phyloP scores from a whole-genome alignment of 1,139 yeast genomes.

The Waltiozyma sp. region DNA sequence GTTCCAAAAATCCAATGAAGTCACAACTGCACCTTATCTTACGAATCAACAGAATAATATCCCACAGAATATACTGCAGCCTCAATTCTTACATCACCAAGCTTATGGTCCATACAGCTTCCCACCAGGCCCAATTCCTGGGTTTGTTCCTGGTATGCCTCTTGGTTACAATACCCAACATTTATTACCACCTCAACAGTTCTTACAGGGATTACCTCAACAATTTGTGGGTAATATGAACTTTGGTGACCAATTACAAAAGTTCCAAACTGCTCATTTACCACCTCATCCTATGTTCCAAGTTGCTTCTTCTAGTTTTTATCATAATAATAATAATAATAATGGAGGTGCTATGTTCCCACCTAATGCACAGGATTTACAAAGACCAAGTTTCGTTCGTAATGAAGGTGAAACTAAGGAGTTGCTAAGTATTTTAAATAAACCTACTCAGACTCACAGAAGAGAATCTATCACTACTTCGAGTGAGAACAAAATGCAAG shows the following conservation, averaged over 20 bases:
- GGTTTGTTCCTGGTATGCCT: background rate
- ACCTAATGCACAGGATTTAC: slow-evolving; percentile 35
- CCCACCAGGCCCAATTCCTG: background rate
- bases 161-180: slow-evolving; percentile 4
- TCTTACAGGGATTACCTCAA: slow-evolving; percentile 2
- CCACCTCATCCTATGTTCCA: slow-evolving; percentile 5
- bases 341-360: slow-evolving; percentile 9
- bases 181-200: slow-evolving; percentile 5
- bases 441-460: slow-evolving; percentile 14
- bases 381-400: slow-evolving; percentile 32
- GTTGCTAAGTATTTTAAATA: slow-evolving; percentile 38
- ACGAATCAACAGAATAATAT: too few species aligned
- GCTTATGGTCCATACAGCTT: slow-evolving; percentile 8
- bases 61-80: too few species aligned
- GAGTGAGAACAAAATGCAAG: slow-evolving; percentile 2
- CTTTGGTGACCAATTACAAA: slow-evolving; percentile 1
- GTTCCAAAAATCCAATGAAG: slow-evolving; percentile 1
- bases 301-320: background rate
- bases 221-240: slow-evolving; percentile 1
- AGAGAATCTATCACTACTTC: background rate
- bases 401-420: slow-evolving; percentile 39
- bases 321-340: background rate
- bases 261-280: slow-evolving; percentile 4
- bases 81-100: slow-evolving; percentile 5
- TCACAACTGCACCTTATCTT: too few species aligned